Evolutionary conservation across 192 early-diverging fungal genomes (phyloP).

Genomic region (Coemansia pectinata): DNA sequence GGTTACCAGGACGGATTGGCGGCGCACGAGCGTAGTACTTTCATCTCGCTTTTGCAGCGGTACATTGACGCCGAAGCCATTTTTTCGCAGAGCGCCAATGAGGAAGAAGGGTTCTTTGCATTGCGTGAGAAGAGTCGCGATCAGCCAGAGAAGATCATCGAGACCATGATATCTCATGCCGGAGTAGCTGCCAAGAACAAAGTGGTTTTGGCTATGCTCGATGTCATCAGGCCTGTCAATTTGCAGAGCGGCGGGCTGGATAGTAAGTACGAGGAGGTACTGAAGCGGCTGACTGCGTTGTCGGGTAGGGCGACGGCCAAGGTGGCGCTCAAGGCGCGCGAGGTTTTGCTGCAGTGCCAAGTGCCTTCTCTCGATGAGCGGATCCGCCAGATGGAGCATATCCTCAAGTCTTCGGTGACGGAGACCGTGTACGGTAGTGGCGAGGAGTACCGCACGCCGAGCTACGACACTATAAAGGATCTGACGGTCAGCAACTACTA

Average conservation of each 20-base stretch:
- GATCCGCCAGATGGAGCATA: slow-evolving; percentile 77
- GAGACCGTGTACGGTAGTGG: slow-evolving; percentile 79
- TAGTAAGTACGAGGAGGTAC: slow-evolving; percentile 71
- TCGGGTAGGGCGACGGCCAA: slow-evolving; percentile 74
- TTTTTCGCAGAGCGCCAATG: slow-evolving; percentile 70
- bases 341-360: slow-evolving; percentile 91
- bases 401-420: slow-evolving; percentile 73
- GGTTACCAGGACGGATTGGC: slow-evolving; percentile 75
- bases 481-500: slow-evolving; percentile 92
- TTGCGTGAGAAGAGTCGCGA: slow-evolving; percentile 86
- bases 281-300: slow-evolving; percentile 80
- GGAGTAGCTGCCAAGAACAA: slow-evolving; percentile 80
- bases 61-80: slow-evolving; percentile 85
- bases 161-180: slow-evolving; percentile 77
- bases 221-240: slow-evolving; percentile 70
- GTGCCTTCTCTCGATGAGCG: slow-evolving; percentile 91
- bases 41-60: slow-evolving; percentile 75
- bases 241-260: slow-evolving; percentile 64
- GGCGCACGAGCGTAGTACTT: slow-evolving; percentile 69
- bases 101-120: slow-evolving; percentile 82
- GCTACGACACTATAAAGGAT: slow-evolving; percentile 76
- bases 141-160: slow-evolving; percentile 70
- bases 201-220: slow-evolving; percentile 75
- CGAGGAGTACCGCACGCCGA: slow-evolving; percentile 68
- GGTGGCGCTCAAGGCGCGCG: slow-evolving; percentile 93